Base-by-base conservation (phyloP, 176 grass and related monocot species). In the Oryza officinalis region DNA sequence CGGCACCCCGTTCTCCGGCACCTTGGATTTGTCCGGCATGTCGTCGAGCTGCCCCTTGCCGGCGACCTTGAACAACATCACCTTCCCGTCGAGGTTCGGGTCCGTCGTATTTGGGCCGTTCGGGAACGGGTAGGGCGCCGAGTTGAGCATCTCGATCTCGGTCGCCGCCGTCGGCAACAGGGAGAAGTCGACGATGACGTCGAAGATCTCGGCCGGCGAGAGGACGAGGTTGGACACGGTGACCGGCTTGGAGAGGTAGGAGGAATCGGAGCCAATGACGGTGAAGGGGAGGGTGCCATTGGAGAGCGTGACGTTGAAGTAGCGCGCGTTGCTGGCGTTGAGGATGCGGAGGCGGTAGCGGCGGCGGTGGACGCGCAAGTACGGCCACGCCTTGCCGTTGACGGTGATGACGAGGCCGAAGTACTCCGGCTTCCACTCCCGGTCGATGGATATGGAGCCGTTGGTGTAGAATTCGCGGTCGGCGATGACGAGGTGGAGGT, bases 301-400 rank as follows among this genome's bases (percentile, higher is more conserved):
- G 76, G 86, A 81, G 14, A 95, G 88, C 67, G 77, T 87, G 38
- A 92, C 32, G 71, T 84, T 71, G 79, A 89, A 91, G 83, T 89
- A 96, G 33, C 93, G 90, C 2, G 93, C 93, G 75, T 96, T 96
- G 86, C 93, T 92, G 66, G 88, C 88, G 80, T 92, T 96, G 67
- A 96, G 73, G 79, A 96, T 91, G 63, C 93, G 90, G 81, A 96
- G 80, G 65, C 87, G 83, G 32, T 92, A 92, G 13, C 83, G 83
- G 63, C 83, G 87, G 18, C 80, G 90, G 18, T 69, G 54, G 80
- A 92, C 83, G 57, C 22, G 12, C 38, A 89, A 69, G 61, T 61
- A 86, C 1, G 90, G 90, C 90, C 90, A 92, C 4, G 83, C 90
- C 75, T 87, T 92, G 23, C 90, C 90, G 59, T 92, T 92, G 87